phyloP scores from a whole-genome alignment of 2,329 filamentous ascomycete genomes.

The Pezizomycotina sp. region DNA sequence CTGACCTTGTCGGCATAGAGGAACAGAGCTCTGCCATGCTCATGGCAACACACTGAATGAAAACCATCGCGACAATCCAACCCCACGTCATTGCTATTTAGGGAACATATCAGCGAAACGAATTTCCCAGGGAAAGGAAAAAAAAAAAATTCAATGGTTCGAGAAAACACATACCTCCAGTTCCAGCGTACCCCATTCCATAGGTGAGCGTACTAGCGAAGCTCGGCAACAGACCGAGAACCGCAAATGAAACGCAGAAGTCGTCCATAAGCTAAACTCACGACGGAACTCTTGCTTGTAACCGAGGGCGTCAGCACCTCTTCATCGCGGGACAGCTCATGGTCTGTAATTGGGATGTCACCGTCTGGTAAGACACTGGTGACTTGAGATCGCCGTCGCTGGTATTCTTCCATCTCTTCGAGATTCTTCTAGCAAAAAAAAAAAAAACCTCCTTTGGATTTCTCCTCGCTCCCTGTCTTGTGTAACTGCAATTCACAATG shows the following conservation, averaged over 20 bases:
- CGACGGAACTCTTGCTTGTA: slow-evolving; percentile 41
- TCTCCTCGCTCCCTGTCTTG: no score
- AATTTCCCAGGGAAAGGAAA: no score
- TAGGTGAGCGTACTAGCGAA: slow-evolving; percentile 58
- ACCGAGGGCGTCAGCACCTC: slow-evolving; percentile 44
- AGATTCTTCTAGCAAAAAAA: no score
- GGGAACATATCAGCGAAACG: no score
- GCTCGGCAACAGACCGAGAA: slow-evolving; percentile 52
- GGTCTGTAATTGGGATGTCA: slow-evolving; percentile 35
- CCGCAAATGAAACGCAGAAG: slow-evolving; percentile 61
- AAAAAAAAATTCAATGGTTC: no score
- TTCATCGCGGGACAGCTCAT: slow-evolving; percentile 39
- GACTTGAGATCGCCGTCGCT: no score
- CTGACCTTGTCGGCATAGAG: slow-evolving; percentile 50
- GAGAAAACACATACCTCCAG: slow-evolving; percentile 50
- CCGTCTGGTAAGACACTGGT: slow-evolving; percentile 37
- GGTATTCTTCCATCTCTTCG: no score
- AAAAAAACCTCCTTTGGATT: no score
- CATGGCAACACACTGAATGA: slow-evolving; percentile 53
- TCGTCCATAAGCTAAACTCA: slow-evolving; percentile 58
- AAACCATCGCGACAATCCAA: slow-evolving; percentile 56
- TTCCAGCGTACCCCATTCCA: slow-evolving; percentile 45
- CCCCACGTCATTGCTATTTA: no score
- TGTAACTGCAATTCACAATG: no score
- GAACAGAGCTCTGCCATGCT: slow-evolving; percentile 56